These are phyloP conservation scores for Phaeomoniella chlamydospora DNA, from an alignment of 2,329 filamentous ascomycete genomes.

Conservation along the genomic window DNA sequence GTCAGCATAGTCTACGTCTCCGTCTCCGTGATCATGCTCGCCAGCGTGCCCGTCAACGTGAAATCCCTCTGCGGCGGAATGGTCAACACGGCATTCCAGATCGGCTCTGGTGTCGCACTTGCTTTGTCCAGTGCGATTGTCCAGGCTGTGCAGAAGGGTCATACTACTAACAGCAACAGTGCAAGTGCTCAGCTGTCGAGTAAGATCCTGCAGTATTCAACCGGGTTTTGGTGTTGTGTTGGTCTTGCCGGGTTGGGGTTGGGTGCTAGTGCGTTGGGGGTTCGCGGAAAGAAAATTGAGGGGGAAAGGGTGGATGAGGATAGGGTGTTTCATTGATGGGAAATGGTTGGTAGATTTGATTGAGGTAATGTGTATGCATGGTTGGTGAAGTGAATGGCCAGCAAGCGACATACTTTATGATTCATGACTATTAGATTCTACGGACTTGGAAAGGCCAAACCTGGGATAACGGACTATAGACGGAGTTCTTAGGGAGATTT, in stretches of 20 bases:
- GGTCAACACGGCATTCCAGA: constrained; percentile 30
- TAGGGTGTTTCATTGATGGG: too few species aligned
- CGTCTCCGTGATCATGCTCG: constrained; percentile 24
- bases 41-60: constrained; percentile 23
- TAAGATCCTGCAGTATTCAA: constrained; percentile 24
- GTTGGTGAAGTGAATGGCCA: too few species aligned
- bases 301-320: too few species aligned
- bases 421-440: too few species aligned
- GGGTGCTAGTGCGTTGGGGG: not conserved
- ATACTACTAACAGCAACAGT: not conserved
- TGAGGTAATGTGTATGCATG: too few species aligned
- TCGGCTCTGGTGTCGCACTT: constrained; percentile 24
- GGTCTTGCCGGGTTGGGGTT: constrained; percentile 23
- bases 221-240: constrained; percentile 26
- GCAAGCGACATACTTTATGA: too few species aligned
- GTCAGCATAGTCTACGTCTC: constrained; percentile 27
- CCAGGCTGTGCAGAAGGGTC: constrained; percentile 17
- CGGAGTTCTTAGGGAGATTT: too few species aligned
- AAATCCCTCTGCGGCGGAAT: constrained; percentile 26
- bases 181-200: constrained; percentile 14
- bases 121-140: constrained; percentile 24
- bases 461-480: too few species aligned
- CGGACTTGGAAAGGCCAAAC: too few species aligned
- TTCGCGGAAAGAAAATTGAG: not conserved
- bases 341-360: too few species aligned